phyloP scores from a whole-genome alignment of 257 asterid species.

The Nyctanthes arbortristis region DNA sequence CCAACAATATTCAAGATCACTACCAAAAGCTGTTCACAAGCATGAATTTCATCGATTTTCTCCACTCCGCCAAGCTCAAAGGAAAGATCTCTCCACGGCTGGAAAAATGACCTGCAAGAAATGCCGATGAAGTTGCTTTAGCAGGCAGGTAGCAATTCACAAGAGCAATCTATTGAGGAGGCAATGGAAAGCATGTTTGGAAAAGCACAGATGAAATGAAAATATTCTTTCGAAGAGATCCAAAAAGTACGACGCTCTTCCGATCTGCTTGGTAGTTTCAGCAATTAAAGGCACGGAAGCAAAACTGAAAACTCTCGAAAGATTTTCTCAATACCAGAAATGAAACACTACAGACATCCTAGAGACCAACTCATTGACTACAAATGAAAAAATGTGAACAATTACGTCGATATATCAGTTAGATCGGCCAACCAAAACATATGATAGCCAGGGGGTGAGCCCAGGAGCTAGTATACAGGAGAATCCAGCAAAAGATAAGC shows the following conservation, averaged over 20 bases:
- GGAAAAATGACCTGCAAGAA: constrained; percentile 67
- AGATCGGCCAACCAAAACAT: too few relatives aligned
- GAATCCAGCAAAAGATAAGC: too few relatives aligned
- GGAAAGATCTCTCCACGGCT: constrained; percentile 72
- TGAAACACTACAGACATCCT: too few relatives aligned
- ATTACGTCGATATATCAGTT: too few relatives aligned
- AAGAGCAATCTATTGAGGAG: not conserved
- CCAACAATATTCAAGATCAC: constrained; percentile 51
- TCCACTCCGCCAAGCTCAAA: constrained; percentile 32
- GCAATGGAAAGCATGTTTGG: not conserved
- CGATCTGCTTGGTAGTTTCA: not conserved
- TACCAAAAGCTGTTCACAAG: constrained; percentile 63
- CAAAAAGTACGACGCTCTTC: not conserved
- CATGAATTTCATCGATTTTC: constrained; percentile 65
- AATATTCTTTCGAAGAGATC: not conserved
- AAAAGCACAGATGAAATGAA: not conserved
- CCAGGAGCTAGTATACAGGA: too few relatives aligned
- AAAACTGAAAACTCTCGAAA: too few relatives aligned
- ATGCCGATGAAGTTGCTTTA: not conserved
- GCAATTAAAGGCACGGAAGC: not conserved
- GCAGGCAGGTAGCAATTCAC: not conserved
- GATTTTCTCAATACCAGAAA: too few relatives aligned
- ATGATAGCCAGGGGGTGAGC: too few relatives aligned
- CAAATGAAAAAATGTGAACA: too few relatives aligned
- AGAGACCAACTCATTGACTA: too few relatives aligned